Conservation (phyloP, 1,284 basidiomycete genomes). For the Ceratobasidium sp. region DNA sequence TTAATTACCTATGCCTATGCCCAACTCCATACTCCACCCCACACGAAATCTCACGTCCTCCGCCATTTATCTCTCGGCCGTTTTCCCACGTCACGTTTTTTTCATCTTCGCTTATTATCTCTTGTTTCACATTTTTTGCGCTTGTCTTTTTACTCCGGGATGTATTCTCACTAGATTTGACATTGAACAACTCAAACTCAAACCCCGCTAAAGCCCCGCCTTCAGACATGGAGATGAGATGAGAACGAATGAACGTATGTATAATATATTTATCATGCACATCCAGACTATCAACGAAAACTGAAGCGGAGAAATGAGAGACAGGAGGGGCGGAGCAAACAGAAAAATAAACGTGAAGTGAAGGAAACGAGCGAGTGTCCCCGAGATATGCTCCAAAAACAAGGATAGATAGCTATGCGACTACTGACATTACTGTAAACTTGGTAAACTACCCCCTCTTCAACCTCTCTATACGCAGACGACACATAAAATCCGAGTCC, state of each 20-base stretch:
- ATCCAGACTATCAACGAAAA: conserved; percentile 10
- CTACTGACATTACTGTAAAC: conserved; percentile 18
- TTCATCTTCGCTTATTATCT: background rate
- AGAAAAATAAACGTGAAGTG: background rate
- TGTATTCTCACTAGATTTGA: conserved; percentile 24
- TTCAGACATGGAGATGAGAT: background rate
- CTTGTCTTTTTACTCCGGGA: background rate
- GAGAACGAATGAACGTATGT: background rate
- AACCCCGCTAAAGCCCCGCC: background rate
- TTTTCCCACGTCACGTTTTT: too few relatives aligned
- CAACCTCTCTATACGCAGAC: too few relatives aligned
- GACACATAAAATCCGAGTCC: too few relatives aligned
- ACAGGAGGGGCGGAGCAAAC: background rate
- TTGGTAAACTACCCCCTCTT: background rate
- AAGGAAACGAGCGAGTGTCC: conserved; percentile 14
- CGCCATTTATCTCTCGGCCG: too few relatives aligned
- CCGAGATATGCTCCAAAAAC: conserved; percentile 12
- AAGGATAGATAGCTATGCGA: conserved; percentile 22
- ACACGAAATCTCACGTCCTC: too few relatives aligned
- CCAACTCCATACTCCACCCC: too few relatives aligned
- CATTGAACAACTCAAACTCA: conserved; percentile 1
- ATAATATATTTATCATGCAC: conserved; percentile 18
- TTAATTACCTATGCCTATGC: conserved; percentile 7
- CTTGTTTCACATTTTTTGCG: too few relatives aligned
- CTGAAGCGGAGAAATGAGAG: background rate